Conservation (phyloP, 1,139 yeast genomes). For the Spathaspora jeffriesii region DNA sequence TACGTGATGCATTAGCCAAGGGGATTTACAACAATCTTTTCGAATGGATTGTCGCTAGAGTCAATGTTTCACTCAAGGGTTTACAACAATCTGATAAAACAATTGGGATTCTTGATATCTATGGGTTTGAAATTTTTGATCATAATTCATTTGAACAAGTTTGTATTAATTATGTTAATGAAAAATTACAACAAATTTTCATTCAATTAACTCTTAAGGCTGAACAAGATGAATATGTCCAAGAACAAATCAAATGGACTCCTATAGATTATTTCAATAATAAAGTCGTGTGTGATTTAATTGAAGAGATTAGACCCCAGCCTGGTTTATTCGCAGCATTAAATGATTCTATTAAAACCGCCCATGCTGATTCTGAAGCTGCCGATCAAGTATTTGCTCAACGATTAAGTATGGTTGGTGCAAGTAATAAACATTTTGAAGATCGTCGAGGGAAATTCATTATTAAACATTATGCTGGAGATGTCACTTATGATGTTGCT, state of each 20-base stretch:
- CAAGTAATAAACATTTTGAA: slow-evolving; percentile 85
- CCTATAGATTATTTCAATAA: slow-evolving; percentile 97
- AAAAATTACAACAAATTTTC: slow-evolving; percentile 94
- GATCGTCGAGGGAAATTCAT: slow-evolving; percentile 86
- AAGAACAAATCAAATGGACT: slow-evolving; percentile 96
- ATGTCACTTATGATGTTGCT: slow-evolving; percentile 87
- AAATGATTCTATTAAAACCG: slow-evolving; percentile 97
- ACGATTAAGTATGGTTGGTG: slow-evolving; percentile 79
- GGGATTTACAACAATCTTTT: slow-evolving; percentile 91
- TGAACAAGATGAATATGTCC: slow-evolving; percentile 96
- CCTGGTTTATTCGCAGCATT: slow-evolving; percentile 97
- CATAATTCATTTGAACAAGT: slow-evolving; percentile 96
- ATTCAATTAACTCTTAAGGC: slow-evolving; percentile 94
- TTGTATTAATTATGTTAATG: slow-evolving; percentile 97
- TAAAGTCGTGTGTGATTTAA: slow-evolving; percentile 94
- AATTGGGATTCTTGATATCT: slow-evolving; percentile 95
- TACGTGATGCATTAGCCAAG: slow-evolving; percentile 93
- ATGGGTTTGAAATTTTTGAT: slow-evolving; percentile 97
- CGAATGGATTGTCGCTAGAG: slow-evolving; percentile 98
- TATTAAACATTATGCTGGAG: slow-evolving; percentile 98
- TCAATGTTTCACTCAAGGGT: slow-evolving; percentile 63
- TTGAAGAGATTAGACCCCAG: slow-evolving; percentile 86
- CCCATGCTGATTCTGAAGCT: slow-evolving; percentile 96
- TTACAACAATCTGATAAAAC: slow-evolving; percentile 50
- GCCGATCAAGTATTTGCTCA: slow-evolving; percentile 98